Percentiles rank a stretch among this genome's conserved stretches.
These are phyloP conservation scores for Onygena corvina DNA, from an alignment of 2,329 filamentous ascomycete species.

Conservation along the genomic window DNA sequence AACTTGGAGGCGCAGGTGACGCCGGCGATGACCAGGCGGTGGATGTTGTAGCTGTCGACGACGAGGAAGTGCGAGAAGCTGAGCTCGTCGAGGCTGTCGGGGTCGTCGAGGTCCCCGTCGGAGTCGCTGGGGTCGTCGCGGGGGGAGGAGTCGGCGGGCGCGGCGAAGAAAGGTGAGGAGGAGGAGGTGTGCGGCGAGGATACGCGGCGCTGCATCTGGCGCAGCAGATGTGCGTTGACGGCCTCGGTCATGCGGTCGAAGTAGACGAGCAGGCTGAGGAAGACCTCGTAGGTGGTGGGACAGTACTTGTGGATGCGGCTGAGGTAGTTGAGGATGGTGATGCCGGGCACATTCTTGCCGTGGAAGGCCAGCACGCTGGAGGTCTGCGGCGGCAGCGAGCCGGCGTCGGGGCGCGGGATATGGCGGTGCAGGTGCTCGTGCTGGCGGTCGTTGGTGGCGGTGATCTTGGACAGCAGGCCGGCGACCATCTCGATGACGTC, in stretches of 20 bases:
- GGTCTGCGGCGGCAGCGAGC: slow-evolving; percentile 50
- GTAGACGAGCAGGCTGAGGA: slow-evolving; percentile 86
- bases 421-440: slow-evolving; percentile 79
- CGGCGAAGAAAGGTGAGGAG: slow-evolving; percentile 16
- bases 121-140: slow-evolving; percentile 17
- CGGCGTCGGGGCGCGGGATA: slow-evolving; percentile 49
- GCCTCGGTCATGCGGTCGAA: slow-evolving; percentile 98
- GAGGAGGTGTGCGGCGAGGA: slow-evolving; percentile 16
- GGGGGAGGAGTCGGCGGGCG: slow-evolving; percentile 16
- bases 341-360: slow-evolving; percentile 93
- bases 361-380: slow-evolving; percentile 84
- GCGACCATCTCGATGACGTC: slow-evolving; percentile 99
- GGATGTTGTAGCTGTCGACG: slow-evolving; percentile 98
- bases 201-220: slow-evolving; percentile 41
- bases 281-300: slow-evolving; percentile 95
- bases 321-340: slow-evolving; percentile 91
- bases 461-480: slow-evolving; percentile 90
- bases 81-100: slow-evolving; percentile 32
- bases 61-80: slow-evolving; percentile 67
- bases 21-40: slow-evolving; percentile 87
- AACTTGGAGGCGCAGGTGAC: slow-evolving; percentile 99
- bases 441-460: slow-evolving; percentile 86
- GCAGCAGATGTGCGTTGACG: slow-evolving; percentile 69
- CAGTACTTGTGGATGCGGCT: slow-evolving; percentile 98
- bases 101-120: neutral